Evolutionary conservation across 2,329 filamentous ascomycete genomes (phyloP).

Genomic region (Drechslerella coelobrocha): DNA sequence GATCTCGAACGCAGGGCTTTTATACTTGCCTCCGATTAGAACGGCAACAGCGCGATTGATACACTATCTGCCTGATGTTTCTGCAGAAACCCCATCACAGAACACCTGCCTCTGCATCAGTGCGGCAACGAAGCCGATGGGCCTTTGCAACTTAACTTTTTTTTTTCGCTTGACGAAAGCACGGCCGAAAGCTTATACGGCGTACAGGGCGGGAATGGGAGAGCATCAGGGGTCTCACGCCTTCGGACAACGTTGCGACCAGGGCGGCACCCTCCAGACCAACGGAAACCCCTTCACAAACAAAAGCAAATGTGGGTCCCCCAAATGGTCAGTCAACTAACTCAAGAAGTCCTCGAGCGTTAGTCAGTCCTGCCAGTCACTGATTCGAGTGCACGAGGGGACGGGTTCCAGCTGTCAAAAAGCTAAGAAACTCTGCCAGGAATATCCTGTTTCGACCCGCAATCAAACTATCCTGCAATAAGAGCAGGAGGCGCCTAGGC

Average conservation of each 20-base stretch:
- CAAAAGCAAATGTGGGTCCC: not conserved
- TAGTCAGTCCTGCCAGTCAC: not conserved
- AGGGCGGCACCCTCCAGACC: not conserved
- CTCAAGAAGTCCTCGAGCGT: not conserved
- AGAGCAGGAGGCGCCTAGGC: constrained; percentile 26
- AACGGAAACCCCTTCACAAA: not conserved
- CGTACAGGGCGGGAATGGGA: constrained; percentile 6
- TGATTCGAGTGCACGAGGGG: not conserved
- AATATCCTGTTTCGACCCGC: constrained; percentile 37
- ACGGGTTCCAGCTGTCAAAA: constrained; percentile 14
- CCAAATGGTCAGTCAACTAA: not conserved
- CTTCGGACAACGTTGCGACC: constrained; percentile 4
- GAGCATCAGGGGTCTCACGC: constrained; percentile 3
- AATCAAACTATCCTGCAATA: constrained; percentile 23
- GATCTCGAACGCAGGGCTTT: not conserved
- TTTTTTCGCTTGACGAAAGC: not conserved
- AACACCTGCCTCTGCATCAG: not conserved
- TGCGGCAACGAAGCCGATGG: not conserved
- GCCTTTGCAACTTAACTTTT: not conserved
- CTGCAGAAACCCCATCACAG: not conserved
- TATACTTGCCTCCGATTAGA: not conserved
- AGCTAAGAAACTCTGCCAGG: constrained; percentile 31
- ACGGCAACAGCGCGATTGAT: not conserved
- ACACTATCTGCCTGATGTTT: not conserved
- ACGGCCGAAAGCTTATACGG: not conserved